Evolutionary conservation across 768 basidiomycete species (phyloP).

Genomic region (Boletus subparvulus): DNA sequence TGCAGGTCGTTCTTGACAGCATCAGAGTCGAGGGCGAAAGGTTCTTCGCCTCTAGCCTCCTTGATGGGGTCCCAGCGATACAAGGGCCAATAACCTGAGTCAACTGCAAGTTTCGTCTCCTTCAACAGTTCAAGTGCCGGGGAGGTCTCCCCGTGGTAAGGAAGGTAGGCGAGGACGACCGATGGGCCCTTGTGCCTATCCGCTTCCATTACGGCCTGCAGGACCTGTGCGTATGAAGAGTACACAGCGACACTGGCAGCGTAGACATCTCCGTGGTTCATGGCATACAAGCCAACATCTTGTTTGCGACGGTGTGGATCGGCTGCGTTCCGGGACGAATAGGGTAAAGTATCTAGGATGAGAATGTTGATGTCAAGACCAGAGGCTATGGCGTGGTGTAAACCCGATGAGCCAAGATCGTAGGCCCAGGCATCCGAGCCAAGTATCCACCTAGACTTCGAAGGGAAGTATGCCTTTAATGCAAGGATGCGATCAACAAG

Average conservation of each 20-base stretch:
- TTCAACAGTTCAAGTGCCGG: slow-evolving; percentile 89
- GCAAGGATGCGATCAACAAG: slow-evolving; percentile 57
- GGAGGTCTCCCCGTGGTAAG: slow-evolving; percentile 74
- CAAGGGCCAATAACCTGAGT: slow-evolving; percentile 95
- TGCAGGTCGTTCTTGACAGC: slow-evolving; percentile 90
- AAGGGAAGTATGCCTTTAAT: slow-evolving; percentile 60
- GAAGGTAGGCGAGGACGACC: slow-evolving; percentile 91
- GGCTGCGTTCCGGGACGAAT: slow-evolving; percentile 68
- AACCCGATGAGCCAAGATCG: slow-evolving; percentile 91
- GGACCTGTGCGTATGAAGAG: slow-evolving; percentile 91
- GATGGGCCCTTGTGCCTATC: slow-evolving; percentile 88
- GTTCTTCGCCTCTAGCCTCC: slow-evolving; percentile 71
- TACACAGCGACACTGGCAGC: slow-evolving; percentile 96
- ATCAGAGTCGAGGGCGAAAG: slow-evolving; percentile 92
- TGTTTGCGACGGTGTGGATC: slow-evolving; percentile 85
- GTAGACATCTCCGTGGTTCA: slow-evolving; percentile 97
- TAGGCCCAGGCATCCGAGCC: slow-evolving; percentile 98
- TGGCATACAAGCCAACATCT: slow-evolving; percentile 95
- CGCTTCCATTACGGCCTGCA: slow-evolving; percentile 89
- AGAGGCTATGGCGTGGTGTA: slow-evolving; percentile 93
- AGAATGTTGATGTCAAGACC: slow-evolving; percentile 92
- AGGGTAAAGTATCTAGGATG: slow-evolving; percentile 90
- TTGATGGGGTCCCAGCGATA: slow-evolving; percentile 97
- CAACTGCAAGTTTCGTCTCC: slow-evolving; percentile 96
- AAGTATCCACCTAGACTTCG: slow-evolving; percentile 90